Percentiles rank a stretch among this genome's conserved stretches.
These are phyloP conservation scores for Erysimum cheiranthoides DNA, from an alignment of 345 rosid genomes.

Conservation along the genomic window DNA sequence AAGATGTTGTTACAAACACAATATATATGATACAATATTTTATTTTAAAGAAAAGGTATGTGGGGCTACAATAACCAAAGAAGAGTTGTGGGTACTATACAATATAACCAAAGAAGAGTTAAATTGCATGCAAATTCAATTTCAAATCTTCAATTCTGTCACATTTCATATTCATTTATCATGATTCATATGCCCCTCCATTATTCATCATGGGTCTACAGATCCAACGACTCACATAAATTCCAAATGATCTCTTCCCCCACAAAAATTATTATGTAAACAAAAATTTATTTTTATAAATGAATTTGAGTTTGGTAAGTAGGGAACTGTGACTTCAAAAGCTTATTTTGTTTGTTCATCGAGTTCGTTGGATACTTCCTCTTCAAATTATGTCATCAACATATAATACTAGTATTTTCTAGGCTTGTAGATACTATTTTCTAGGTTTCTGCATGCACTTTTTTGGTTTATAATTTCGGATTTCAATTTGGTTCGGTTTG, in stretches of 20 bases:
- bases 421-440: no score
- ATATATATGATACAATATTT: background rate
- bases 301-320: conserved; percentile 5
- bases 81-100: conserved; percentile 23
- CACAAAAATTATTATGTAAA: background rate
- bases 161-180: conserved; percentile 19
- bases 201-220: conserved; percentile 35
- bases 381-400: background rate
- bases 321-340: background rate
- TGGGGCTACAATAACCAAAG: conserved; percentile 18
- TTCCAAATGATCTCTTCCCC: conserved; percentile 20
- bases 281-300: background rate
- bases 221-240: conserved; percentile 28
- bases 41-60: conserved; percentile 3
- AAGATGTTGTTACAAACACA: no score
- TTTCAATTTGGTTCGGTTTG: no score
- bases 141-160: conserved; percentile 23
- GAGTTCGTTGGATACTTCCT: background rate
- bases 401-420: no score
- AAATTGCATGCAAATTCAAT: conserved; percentile 25
- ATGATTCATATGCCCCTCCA: conserved; percentile 32
- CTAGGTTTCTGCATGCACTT: no score
- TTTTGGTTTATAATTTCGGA: no score
- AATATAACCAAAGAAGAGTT: conserved; percentile 13
- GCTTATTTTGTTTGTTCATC: background rate